These are phyloP conservation scores for Micractinium conductrix DNA, from an alignment of 139 green algal species.

Conservation along the genomic window DNA sequence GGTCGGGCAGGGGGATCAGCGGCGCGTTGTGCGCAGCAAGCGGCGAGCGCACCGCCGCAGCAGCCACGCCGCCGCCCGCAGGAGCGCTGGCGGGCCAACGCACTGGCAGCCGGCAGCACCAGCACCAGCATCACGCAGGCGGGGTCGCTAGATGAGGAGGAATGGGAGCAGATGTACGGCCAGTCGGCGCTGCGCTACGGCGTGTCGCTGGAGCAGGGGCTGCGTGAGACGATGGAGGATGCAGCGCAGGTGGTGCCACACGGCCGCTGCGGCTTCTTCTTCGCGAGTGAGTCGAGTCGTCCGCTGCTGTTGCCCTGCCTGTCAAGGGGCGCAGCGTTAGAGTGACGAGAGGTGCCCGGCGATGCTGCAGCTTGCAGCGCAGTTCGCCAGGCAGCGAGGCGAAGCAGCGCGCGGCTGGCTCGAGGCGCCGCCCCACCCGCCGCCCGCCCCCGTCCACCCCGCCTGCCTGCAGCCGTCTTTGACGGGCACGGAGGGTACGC, in stretches of 20 bases:
- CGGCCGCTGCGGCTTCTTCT: slow-evolving; percentile 57
- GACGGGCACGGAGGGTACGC: slow-evolving; percentile 71
- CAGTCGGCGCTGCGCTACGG: slow-evolving; percentile 5
- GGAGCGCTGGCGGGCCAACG: neutral
- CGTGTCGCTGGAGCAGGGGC: slow-evolving; percentile 56
- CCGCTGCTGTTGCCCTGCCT: too few species aligned
- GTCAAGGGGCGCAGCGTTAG: too few species aligned
- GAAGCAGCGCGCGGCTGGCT: too few species aligned
- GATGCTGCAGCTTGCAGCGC: too few species aligned
- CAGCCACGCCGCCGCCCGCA: neutral
- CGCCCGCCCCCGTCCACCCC: neutral
- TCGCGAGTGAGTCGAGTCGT: slow-evolving; percentile 47
- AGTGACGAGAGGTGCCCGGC: too few species aligned
- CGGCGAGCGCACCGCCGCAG: too few species aligned
- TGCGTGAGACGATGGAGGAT: slow-evolving; percentile 77
- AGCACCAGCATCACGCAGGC: slow-evolving; percentile 4
- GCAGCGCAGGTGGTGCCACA: slow-evolving; percentile 43
- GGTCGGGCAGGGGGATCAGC: too few species aligned
- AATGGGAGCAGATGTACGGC: slow-evolving; percentile 15
- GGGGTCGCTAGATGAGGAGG: slow-evolving; percentile 21
- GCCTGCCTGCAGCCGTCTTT: slow-evolving; percentile 61
- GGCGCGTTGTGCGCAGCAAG: too few species aligned
- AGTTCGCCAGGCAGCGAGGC: too few species aligned
- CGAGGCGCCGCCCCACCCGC: neutral
- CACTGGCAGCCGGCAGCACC: slow-evolving; percentile 3